phyloP scores from a whole-genome alignment of 768 basidiomycete genomes.

The Russula griseocarnosa region DNA sequence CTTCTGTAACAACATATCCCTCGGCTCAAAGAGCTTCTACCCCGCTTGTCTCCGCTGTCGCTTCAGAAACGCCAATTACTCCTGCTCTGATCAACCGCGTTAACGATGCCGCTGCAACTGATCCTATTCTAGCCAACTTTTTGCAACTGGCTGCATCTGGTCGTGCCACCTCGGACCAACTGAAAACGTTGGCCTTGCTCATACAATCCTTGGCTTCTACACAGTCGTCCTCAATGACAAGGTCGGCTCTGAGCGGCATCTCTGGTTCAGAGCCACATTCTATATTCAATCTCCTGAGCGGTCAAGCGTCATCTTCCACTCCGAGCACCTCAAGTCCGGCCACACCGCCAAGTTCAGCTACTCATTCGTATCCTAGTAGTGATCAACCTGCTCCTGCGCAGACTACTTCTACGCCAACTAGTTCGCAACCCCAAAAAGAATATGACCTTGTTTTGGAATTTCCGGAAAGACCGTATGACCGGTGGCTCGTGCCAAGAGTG shows the following conservation, averaged over 20 bases:
- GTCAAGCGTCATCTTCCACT: slow-evolving; percentile 8
- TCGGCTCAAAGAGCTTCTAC: slow-evolving; percentile 34
- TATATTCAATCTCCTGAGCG: slow-evolving; percentile 8
- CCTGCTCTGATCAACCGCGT: slow-evolving; percentile 60
- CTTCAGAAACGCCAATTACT: slow-evolving; percentile 48
- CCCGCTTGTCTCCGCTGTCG: slow-evolving; percentile 45
- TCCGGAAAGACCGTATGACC: slow-evolving; percentile 54
- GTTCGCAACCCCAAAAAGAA: slow-evolving; percentile 43
- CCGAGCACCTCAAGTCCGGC: slow-evolving; percentile 11
- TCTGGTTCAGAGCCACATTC: slow-evolving; percentile 16
- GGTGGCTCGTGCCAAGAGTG: slow-evolving; percentile 67
- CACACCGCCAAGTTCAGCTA: background rate
- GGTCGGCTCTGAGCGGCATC: slow-evolving; percentile 2
- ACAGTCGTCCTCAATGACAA: slow-evolving; percentile 15
- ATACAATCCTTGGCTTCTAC: slow-evolving; percentile 58
- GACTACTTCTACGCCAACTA: slow-evolving; percentile 10
- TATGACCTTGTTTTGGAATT: slow-evolving; percentile 75
- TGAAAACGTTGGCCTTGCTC: slow-evolving; percentile 66
- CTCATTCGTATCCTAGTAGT: slow-evolving; percentile 2
- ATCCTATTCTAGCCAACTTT: slow-evolving; percentile 64
- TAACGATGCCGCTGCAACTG: slow-evolving; percentile 57
- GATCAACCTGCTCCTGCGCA: slow-evolving; percentile 2
- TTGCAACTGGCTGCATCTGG: slow-evolving; percentile 62
- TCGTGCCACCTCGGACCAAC: slow-evolving; percentile 57
- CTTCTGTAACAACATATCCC: slow-evolving; percentile 4